These are phyloP conservation scores for Kodamaea lidongshanica DNA, from an alignment of 805 yeast species.

Conservation along the genomic window DNA sequence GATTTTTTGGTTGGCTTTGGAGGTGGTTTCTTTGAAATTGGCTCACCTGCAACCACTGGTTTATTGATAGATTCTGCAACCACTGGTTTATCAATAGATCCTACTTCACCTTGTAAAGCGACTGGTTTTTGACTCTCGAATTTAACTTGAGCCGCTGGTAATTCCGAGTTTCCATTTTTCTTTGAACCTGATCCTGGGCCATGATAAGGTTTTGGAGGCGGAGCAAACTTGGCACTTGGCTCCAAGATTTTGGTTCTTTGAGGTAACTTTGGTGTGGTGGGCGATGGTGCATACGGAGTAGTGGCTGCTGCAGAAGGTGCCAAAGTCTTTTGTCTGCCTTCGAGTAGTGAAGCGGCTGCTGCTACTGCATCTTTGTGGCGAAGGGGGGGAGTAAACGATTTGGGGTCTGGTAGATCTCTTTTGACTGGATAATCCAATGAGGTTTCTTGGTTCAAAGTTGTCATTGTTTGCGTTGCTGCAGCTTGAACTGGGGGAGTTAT, in stretches of 20 bases:
- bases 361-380: conserved; percentile 24
- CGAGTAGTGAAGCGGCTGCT: not conserved
- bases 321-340: not conserved
- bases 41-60: too few relatives aligned
- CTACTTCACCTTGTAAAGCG: too few relatives aligned
- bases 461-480: not conserved
- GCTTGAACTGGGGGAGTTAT: not conserved
- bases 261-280: conserved; percentile 3
- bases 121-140: too few relatives aligned
- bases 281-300: conserved; percentile 1
- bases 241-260: conserved; percentile 17
- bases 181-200: too few relatives aligned
- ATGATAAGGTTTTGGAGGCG: conserved; percentile 37
- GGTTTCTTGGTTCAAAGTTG: too few relatives aligned
- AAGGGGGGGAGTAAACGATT: conserved; percentile 38
- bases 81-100: too few relatives aligned
- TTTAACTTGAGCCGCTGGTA: too few relatives aligned
- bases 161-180: conserved; percentile 5
- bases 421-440: conserved; percentile 13
- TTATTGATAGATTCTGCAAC: too few relatives aligned
- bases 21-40: conserved; percentile 24
- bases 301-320: conserved; percentile 1
- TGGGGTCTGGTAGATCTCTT: conserved; percentile 29
- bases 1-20: conserved; percentile 39
- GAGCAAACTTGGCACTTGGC: conserved; percentile 36